phyloP scores from a whole-genome alignment of 108 stramenopile genomes.

The Skeletonema menzelii region DNA sequence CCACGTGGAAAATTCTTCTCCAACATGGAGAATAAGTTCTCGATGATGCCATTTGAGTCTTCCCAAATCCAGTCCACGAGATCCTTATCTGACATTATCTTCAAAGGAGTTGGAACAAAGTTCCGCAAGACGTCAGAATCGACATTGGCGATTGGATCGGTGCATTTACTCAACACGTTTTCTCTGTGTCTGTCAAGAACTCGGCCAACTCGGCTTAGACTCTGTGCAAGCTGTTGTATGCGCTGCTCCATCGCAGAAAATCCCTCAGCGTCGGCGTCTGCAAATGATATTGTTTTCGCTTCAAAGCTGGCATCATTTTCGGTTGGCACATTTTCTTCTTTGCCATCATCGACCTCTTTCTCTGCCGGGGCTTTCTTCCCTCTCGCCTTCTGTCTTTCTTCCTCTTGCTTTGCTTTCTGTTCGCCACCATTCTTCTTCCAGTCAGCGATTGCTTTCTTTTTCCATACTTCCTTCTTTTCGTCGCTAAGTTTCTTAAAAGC shows the following conservation, averaged over 20 bases:
- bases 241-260: slow-evolving; percentile 85
- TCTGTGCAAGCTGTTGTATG: slow-evolving; percentile 84
- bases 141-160: not conserved
- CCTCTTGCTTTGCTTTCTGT: slow-evolving; percentile 42
- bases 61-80: slow-evolving; percentile 85
- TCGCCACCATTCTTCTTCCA: slow-evolving; percentile 62
- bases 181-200: slow-evolving; percentile 86
- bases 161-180: slow-evolving; percentile 19
- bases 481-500: slow-evolving; percentile 63
- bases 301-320: slow-evolving; percentile 22
- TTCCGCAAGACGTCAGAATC: slow-evolving; percentile 48
- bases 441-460: slow-evolving; percentile 58
- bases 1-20: slow-evolving; percentile 46
- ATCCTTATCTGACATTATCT: slow-evolving; percentile 72
- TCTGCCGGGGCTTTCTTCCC: slow-evolving; percentile 3
- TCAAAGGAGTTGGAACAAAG: slow-evolving; percentile 66
- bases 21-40: slow-evolving; percentile 38
- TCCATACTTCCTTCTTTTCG: slow-evolving; percentile 67
- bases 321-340: slow-evolving; percentile 13
- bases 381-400: slow-evolving; percentile 26
- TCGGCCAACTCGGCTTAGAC: slow-evolving; percentile 80
- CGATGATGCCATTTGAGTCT: slow-evolving; percentile 60
- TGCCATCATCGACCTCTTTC: slow-evolving; percentile 1
- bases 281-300: slow-evolving; percentile 60
- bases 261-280: slow-evolving; percentile 86